Evolutionary conservation across 371 early-diverging fungal genomes (phyloP).

Genomic region (Nematocida ausubeli): DNA sequence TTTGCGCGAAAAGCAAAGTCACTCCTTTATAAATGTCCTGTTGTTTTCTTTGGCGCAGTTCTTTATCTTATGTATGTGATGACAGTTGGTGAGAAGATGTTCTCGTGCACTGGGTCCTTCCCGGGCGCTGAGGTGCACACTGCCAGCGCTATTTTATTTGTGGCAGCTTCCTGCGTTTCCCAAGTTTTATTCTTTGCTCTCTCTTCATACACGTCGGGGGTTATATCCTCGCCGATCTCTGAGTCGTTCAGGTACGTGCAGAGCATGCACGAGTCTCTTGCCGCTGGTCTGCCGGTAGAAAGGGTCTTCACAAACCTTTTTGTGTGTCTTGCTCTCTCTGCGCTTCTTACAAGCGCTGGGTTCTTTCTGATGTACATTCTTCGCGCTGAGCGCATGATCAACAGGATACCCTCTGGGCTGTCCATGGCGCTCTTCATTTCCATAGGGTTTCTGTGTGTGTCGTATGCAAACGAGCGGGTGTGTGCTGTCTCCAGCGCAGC

Average conservation of each 20-base stretch:
- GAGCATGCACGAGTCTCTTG: background rate
- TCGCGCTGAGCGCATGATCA: constrained; percentile 17
- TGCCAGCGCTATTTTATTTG: constrained; percentile 26
- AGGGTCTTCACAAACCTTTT: constrained; percentile 4
- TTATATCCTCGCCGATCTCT: constrained; percentile 41
- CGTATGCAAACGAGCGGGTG: constrained; percentile 43
- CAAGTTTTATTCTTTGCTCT: constrained; percentile 29
- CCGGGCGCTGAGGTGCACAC: background rate
- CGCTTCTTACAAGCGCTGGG: constrained; percentile 25
- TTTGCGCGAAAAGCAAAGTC: background rate
- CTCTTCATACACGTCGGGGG: constrained; percentile 18
- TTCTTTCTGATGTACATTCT: background rate
- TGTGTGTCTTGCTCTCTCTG: background rate
- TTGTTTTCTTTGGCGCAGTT: constrained; percentile 40
- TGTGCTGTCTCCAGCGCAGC: background rate
- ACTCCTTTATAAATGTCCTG: constrained; percentile 20
- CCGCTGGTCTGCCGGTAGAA: background rate
- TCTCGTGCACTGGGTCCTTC: background rate
- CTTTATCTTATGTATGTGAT: constrained; percentile 54
- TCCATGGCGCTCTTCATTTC: constrained; percentile 34
- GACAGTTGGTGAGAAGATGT: constrained; percentile 47
- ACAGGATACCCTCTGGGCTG: constrained; percentile 10
- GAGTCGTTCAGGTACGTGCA: constrained; percentile 14
- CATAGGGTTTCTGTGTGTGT: constrained; percentile 13
- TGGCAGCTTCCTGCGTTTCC: constrained; percentile 5